These are phyloP conservation scores for Cyclotella cryptica DNA, from an alignment of 108 stramenopile genomes.

Conservation along the genomic window DNA sequence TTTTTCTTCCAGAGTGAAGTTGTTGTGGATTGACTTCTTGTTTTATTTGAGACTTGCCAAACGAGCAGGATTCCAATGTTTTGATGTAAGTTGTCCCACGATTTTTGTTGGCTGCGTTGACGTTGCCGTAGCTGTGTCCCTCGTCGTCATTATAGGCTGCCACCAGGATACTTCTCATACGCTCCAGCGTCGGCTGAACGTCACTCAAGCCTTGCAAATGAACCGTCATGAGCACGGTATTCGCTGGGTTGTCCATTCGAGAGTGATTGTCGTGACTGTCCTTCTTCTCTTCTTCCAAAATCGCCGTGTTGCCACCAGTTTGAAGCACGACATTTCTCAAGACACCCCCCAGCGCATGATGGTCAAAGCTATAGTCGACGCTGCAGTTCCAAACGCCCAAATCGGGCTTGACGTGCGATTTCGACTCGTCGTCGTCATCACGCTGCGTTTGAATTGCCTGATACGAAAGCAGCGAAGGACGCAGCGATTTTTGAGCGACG, in stretches of 20 bases:
- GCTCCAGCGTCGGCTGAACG: constrained; percentile 34
- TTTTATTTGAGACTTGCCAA: constrained; percentile 30
- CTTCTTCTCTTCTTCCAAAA: constrained; percentile 30
- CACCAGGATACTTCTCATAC: constrained; percentile 34
- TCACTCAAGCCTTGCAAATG: constrained; percentile 18
- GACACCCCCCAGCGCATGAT: constrained; percentile 18
- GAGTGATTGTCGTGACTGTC: constrained; percentile 1
- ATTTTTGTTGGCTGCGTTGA: background rate
- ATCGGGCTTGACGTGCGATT: constrained; percentile 49
- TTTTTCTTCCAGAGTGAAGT: background rate
- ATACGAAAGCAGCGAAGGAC: constrained; percentile 53
- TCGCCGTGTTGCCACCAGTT: constrained; percentile 9
- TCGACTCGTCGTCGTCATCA: constrained; percentile 31
- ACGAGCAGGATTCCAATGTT: constrained; percentile 20
- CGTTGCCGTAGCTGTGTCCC: background rate
- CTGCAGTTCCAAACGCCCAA: constrained; percentile 80
- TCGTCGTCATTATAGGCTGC: constrained; percentile 2
- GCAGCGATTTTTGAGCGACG: background rate
- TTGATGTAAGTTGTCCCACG: constrained; percentile 26
- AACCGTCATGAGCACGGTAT: constrained; percentile 27
- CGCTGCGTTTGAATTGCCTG: constrained; percentile 71
- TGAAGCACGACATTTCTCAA: constrained; percentile 34
- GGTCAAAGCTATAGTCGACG: constrained; percentile 25
- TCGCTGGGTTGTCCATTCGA: background rate
- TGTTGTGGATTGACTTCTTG: constrained; percentile 12